phyloP scores from a whole-genome alignment of 2,329 filamentous ascomycete genomes.

The Lizonia empirigonia region DNA sequence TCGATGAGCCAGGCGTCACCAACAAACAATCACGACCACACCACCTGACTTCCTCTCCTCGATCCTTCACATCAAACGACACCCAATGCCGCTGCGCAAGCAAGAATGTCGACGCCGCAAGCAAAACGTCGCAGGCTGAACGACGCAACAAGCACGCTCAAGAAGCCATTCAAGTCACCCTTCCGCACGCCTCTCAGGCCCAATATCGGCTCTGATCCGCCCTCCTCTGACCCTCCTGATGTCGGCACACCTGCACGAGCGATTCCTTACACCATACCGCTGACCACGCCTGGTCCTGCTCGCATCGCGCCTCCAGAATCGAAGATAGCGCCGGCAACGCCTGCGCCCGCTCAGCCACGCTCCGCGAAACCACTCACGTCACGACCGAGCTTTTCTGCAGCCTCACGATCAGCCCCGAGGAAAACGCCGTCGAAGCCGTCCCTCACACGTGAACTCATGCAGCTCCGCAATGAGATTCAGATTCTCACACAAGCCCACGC shows the following conservation, averaged over 20 bases:
- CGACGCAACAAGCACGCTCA: constrained; percentile 62
- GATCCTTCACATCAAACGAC: too few species aligned
- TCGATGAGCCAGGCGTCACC: not conserved
- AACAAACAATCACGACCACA: not conserved
- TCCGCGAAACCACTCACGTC: constrained; percentile 22
- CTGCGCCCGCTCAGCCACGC: constrained; percentile 9
- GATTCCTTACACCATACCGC: not conserved
- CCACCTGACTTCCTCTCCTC: not conserved
- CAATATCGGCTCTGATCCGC: constrained; percentile 28
- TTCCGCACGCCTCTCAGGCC: constrained; percentile 56
- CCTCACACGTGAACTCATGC: constrained; percentile 40
- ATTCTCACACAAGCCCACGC: constrained; percentile 50
- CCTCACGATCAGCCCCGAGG: constrained; percentile 18
- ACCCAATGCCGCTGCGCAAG: constrained; percentile 21
- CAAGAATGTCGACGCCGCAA: constrained; percentile 56
- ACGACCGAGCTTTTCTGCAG: constrained; percentile 17
- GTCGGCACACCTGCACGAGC: constrained; percentile 11
- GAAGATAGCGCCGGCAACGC: constrained; percentile 3
- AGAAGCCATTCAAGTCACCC: constrained; percentile 75
- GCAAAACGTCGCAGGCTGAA: constrained; percentile 69
- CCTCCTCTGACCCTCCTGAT: constrained; percentile 34
- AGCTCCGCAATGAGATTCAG: constrained; percentile 48
- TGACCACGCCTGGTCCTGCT: not conserved
- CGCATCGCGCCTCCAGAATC: not conserved
- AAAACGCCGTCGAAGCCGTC: constrained; percentile 30